Evolutionary conservation across 495 filamentous ascomycete species (phyloP).

Genomic region (Collariella sp.): DNA sequence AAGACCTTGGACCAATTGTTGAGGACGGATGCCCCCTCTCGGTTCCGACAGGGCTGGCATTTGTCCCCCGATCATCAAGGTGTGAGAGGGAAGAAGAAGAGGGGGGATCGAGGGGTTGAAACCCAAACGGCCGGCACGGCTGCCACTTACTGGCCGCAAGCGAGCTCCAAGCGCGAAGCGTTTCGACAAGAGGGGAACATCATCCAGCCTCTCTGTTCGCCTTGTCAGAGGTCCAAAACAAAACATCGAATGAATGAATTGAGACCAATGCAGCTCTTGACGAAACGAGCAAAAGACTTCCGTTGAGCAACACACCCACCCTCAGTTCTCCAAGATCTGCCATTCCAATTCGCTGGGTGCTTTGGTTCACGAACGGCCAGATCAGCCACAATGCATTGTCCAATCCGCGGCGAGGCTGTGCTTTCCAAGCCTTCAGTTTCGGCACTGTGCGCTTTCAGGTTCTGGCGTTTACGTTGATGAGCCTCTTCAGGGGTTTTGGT

Average conservation of each 20-base stretch:
- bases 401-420: too few relatives aligned
- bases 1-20: background rate
- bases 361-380: too few relatives aligned
- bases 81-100: background rate
- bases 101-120: slow-evolving; percentile 3
- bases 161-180: background rate
- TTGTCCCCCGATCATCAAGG: background rate
- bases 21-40: background rate
- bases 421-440: too few relatives aligned
- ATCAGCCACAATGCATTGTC: too few relatives aligned
- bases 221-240: background rate
- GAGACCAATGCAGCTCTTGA: background rate
- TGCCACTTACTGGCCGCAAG: too few relatives aligned
- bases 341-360: too few relatives aligned
- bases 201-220: background rate
- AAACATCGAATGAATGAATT: too few relatives aligned
- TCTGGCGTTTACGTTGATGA: too few relatives aligned
- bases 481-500: too few relatives aligned
- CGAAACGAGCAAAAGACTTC: background rate
- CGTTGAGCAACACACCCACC: background rate
- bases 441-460: too few relatives aligned
- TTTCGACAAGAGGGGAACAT: background rate
- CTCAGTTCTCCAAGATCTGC: too few relatives aligned
- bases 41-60: background rate
- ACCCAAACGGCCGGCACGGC: slow-evolving; percentile 6